Base-by-base conservation (phyloP, 108 stramenopile species). In the Chaetoceros muelleri region DNA sequence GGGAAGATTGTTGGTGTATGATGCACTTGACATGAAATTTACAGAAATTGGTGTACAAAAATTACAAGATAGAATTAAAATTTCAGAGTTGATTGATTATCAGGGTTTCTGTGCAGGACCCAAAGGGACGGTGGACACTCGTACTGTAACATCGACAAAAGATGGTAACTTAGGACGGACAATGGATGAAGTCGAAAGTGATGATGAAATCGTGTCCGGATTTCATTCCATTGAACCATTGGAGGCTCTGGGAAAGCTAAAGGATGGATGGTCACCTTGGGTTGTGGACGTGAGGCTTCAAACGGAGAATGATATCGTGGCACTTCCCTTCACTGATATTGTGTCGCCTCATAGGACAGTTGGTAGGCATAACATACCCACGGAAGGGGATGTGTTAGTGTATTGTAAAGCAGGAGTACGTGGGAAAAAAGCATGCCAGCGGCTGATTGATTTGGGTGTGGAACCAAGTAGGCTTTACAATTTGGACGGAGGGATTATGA, bases 381-480 rank as follows among this genome's bases (percentile, higher is more conserved):
- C 59, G 44, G 65, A 65, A 1, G 82, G 86, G 7, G 94, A 95
- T 55, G 57, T 95, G 10, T 68, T 95, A 31, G 79, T 95, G 0
- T 91, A 93, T 69, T 95, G 94, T 72, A 95, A 95, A 73, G 90
- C 81, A 45, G 95, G 95, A 13, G 84, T 89, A 7, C 59, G 95
- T 53, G 89, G 90, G 18, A 79, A 84, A 46, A 86, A 91, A 57
- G 95, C 91, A 27, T 94, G 93, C 61, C 54, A 52, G 45, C 72
- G 74, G 22, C 62, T 95, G 18, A 66, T 85, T 40, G 79, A 77
- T 34, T 58, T 73, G 27, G 95, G 95, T n/a, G 64, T 92, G 1
- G 83, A 84, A 52, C 59, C 78, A 20, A 50, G 60, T 10, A 80
- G 89, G 3, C 64, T 96, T 52, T 93, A 82, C 71, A 89, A 93